Percentiles rank a stretch among this genome's conserved stretches.
Conservation (phyloP, 805 yeast species). For the Ogataea pignaliae region DNA sequence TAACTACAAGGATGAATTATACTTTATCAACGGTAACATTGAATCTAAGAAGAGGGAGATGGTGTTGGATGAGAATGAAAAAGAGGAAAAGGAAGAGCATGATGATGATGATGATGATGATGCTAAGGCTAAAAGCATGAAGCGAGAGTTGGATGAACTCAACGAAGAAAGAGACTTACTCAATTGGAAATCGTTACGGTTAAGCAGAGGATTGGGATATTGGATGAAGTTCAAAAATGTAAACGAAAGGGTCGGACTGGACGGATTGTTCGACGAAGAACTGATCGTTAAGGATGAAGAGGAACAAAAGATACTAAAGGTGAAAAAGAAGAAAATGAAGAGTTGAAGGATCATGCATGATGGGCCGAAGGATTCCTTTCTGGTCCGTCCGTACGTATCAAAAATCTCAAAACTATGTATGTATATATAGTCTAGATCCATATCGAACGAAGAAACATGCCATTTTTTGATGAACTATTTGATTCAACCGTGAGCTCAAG, state of each 20-base stretch:
- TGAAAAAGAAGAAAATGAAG: too few species aligned
- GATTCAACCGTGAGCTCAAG: too few species aligned
- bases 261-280: conserved; percentile 11
- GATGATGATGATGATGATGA: conserved; percentile 1
- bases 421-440: too few species aligned
- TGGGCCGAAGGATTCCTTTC: too few species aligned
- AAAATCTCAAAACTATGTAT: too few species aligned
- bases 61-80: too few species aligned
- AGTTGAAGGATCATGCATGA: too few species aligned
- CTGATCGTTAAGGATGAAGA: conserved; percentile 7
- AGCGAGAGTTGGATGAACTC: conserved; percentile 1
- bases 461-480: too few species aligned
- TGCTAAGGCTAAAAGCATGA: background rate
- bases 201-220: conserved; percentile 14
- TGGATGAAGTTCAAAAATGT: conserved; percentile 14
- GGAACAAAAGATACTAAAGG: background rate
- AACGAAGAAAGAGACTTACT: conserved; percentile 14
- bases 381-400: too few species aligned
- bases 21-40: conserved; percentile 20
- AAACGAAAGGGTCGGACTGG: conserved; percentile 13
- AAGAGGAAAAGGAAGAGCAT: background rate
- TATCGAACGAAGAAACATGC: too few species aligned
- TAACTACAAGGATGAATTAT: conserved; percentile 26
- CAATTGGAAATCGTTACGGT: conserved; percentile 25
- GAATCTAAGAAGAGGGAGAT: conserved; percentile 7